Base-by-base conservation (phyloP, 2,329 filamentous ascomycete genomes). In the Pestalotiopsis sp. region DNA sequence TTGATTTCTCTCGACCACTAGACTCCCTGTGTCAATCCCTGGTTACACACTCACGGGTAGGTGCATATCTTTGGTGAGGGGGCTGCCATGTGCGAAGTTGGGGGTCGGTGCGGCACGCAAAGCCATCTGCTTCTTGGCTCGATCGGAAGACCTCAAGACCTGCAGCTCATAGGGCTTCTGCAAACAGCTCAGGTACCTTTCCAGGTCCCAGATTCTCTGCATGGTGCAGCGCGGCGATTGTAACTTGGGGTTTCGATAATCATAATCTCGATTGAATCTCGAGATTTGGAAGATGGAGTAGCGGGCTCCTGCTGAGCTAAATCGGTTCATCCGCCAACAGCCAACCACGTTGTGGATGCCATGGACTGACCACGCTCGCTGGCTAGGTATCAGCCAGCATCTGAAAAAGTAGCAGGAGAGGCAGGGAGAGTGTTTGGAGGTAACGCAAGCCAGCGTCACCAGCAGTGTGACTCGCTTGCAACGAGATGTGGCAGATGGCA, bases 51-150 rank as follows among this genome's bases (percentile, higher is more conserved):
- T 52, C 17, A 14, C 41, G 62, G 62, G 38, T 49, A 17, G 12
- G 23, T 65, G 63, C 63, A 65, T 55, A 20, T 57, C n/a, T 12
- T 36, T 41, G 14, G 39, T 12, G 31, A 13, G 25, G 49, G 63
- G 45, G 14, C 63, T n/a, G 45, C 63, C 63, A 65, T 65, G 63
- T 65, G 63, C 31, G 49, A 41, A 65, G 12, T 36, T 55, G 14
- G 49, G 49, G 41, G 38, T 59, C 31, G 17, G n/a, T 36, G 17
- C 11, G 31, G 31, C 31, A 36, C 45, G 3, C n/a, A 52, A 17
- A 52, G 45, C 45, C 45, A 52, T 52, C 45, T 52, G 45, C 45
- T 17, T 52, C 14, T 52, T 52, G 45, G 57, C 57, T 60, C 9
- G 25, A 60, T 27, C 31, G 57, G 12, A 27, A 27, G 57, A 27